Conservation (phyloP, 768 basidiomycete genomes). For the Mycena venus region DNA sequence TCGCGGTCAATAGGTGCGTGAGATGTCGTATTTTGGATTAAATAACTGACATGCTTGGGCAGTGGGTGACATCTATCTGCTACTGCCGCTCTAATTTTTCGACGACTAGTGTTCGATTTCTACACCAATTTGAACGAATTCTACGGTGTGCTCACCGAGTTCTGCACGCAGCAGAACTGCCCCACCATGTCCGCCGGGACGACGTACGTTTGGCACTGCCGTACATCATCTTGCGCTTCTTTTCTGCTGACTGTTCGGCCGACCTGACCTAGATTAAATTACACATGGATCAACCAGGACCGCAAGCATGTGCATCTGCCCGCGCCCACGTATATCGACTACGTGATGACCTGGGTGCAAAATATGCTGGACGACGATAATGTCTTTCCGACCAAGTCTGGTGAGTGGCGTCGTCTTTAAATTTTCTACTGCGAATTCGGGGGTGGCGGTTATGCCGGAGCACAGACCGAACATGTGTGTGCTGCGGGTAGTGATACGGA, state of each 20-base stretch:
- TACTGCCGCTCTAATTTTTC: background rate
- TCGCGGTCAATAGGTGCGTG: slow-evolving; percentile 62
- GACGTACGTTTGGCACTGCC: slow-evolving; percentile 64
- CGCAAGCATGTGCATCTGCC: slow-evolving; percentile 92
- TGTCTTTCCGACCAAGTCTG: slow-evolving; percentile 95
- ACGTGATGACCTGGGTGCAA: slow-evolving; percentile 99
- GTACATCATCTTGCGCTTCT: background rate
- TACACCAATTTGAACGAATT: slow-evolving; percentile 98
- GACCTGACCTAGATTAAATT: slow-evolving; percentile 76
- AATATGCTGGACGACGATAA: slow-evolving; percentile 94
- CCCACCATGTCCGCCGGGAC: slow-evolving; percentile 94
- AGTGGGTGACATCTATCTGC: slow-evolving; percentile 64
- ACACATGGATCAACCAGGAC: slow-evolving; percentile 98
- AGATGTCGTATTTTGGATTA: slow-evolving; percentile 58
- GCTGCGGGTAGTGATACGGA: too few relatives aligned
- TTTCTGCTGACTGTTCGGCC: background rate
- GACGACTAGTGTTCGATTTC: slow-evolving; percentile 89
- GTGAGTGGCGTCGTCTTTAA: too few relatives aligned
- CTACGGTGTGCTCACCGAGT: slow-evolving; percentile 95
- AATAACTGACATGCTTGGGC: slow-evolving; percentile 36
- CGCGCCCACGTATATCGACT: slow-evolving; percentile 98
- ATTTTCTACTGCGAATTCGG: too few relatives aligned
- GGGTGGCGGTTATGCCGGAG: too few relatives aligned
- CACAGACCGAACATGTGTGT: too few relatives aligned
- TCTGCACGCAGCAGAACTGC: slow-evolving; percentile 92